Conservation (phyloP, 352 stramenopile genomes). For the Blastocystis sp. region DNA sequence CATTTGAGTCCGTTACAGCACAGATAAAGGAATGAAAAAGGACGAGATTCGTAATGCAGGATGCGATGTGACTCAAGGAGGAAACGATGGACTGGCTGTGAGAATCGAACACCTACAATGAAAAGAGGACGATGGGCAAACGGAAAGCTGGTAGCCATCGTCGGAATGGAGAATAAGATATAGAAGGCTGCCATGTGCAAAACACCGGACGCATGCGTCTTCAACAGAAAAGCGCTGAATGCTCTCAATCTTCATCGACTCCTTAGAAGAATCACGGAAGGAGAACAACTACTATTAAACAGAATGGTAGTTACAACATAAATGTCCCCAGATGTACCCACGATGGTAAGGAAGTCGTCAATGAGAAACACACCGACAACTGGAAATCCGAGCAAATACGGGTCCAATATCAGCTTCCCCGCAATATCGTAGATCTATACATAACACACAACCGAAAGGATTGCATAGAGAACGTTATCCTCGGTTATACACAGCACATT, state of each 20-base stretch:
- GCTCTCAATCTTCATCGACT: background rate
- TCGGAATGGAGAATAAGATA: background rate
- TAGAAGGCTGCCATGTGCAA: background rate
- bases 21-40: background rate
- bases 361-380: slow-evolving; percentile 4
- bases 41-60: background rate
- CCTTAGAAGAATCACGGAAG: background rate
- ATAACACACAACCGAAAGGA: background rate
- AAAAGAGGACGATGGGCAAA: background rate
- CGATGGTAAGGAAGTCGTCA: background rate
- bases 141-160: background rate
- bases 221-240: background rate
- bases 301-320: background rate
- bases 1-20: background rate
- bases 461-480: background rate
- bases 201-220: background rate
- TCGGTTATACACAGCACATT: slow-evolving; percentile 30
- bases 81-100: background rate
- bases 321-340: background rate
- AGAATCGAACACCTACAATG: background rate
- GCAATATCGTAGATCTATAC: slow-evolving; percentile 29
- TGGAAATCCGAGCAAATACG: background rate
- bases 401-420: background rate
- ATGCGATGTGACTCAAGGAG: background rate
- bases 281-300: background rate